phyloP scores from a whole-genome alignment of 257 asterid species.

The Solanum rostratum region DNA sequence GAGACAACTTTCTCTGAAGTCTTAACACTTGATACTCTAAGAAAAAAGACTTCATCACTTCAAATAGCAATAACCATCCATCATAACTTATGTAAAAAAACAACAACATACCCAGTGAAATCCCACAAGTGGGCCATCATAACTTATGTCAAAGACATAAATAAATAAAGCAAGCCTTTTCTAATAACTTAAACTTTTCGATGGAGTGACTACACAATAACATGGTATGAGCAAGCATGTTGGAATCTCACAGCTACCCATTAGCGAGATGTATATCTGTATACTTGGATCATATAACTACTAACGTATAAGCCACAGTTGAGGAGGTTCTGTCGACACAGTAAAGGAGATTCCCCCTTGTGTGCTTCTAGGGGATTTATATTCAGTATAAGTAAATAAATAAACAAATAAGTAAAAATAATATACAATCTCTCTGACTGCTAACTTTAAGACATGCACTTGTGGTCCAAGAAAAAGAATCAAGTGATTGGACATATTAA shows the following conservation, averaged over 20 bases:
- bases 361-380: no score
- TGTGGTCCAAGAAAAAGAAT: neutral
- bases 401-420: neutral
- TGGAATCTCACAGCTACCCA: neutral
- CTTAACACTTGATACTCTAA: no score
- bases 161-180: neutral
- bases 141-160: neutral
- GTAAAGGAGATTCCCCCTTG: no score
- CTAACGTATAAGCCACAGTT: no score
- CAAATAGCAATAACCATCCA: neutral
- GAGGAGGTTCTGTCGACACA: no score
- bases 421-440: neutral
- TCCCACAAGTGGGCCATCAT: no score
- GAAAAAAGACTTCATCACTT: no score
- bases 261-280: neutral
- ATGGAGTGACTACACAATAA: neutral
- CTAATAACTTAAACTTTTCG: neutral
- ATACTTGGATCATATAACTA: neutral
- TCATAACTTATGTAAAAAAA: neutral
- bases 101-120: no score
- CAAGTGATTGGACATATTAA: neutral
- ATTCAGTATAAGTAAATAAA: no score
- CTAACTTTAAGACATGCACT: neutral
- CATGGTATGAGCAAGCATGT: neutral
- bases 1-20: no score